Evolutionary conservation across 2,329 filamentous ascomycete species (phyloP).

Genomic region (Didymella pomorum): DNA sequence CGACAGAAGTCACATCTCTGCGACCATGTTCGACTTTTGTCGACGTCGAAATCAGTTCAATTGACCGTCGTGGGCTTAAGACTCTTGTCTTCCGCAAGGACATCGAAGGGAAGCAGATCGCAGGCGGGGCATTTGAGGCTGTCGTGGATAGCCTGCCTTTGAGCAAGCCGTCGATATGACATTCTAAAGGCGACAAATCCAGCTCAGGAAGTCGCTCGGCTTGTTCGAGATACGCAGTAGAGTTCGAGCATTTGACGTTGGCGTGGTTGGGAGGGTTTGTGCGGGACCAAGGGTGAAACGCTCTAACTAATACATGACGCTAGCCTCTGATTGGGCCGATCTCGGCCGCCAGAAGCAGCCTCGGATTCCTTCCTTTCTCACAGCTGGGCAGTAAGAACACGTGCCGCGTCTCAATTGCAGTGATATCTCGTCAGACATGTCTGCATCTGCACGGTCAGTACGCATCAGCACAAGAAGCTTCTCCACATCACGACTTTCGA

Average conservation of each 20-base stretch:
- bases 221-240: not conserved
- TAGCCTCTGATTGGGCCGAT: conserved; percentile 31
- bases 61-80: not conserved
- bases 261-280: not conserved
- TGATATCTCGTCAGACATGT: conserved; percentile 27
- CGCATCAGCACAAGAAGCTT: conserved; percentile 30
- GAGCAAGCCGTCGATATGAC: not conserved
- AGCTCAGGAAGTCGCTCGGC: no score
- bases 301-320: conserved; percentile 21
- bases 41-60: not conserved
- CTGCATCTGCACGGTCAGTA: conserved; percentile 22
- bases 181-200: not conserved
- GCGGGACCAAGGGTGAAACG: conserved; percentile 1
- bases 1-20: not conserved
- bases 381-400: conserved; percentile 17
- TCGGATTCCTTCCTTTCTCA: conserved; percentile 19
- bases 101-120: not conserved
- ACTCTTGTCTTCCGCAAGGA: not conserved
- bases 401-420: conserved; percentile 21
- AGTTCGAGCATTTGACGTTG: not conserved
- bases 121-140: not conserved
- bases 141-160: not conserved
- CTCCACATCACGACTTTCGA: conserved; percentile 25
- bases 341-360: conserved; percentile 30
- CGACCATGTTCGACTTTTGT: not conserved